Evolutionary conservation across 2,329 filamentous ascomycete species (phyloP), one percentile per base, ranked within the genome.

Genomic region (Claviceps purpurea): DNA sequence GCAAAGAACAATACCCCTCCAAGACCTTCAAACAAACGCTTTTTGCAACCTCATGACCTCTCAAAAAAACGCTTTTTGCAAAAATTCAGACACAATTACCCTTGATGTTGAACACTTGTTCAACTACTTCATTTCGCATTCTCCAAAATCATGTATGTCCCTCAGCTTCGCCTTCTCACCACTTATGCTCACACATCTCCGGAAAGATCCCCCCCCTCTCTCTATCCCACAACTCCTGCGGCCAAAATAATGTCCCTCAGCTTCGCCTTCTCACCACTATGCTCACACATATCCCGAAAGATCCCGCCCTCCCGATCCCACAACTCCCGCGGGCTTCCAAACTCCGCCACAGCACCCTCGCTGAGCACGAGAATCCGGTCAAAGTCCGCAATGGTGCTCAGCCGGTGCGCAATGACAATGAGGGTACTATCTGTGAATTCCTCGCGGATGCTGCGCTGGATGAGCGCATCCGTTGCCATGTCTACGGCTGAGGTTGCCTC

Each of bases 401-500:
- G 70, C 2, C 85, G 76, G 61, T 89, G 86, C 1, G 85, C 85
- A 62, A 89, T 89, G 18, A 88, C 84, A 18, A 89, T 67, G 30
- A 89, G 69, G 1, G 85, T 88, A 42, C 77, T 78, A 55, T 79
- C 79, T 0, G 73, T 78, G 56, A 88, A 88, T 62, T 87, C 83
- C 60, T 85, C 79, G 22, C 84, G 75, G 58, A 89, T 88, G 49
- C 75, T 81, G 5, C 81, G 76, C 68, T 89, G 85, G 60, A 89
- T 89, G 26, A 87, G 74, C 1, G 75, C 70, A 62, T 90, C 86
- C 0, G 86, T 89, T 42, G 76, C 72, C 82, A 88, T 87, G 64
- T 89, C 86, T 2, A 90, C 85, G 0, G 86, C 85, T 3, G 79
- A 84, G 0, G 87, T 91, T 0, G 87, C 86, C 68, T 90, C 86